phyloP scores from a whole-genome alignment of 371 early-diverging fungal genomes.

The Mucor racemosus region DNA sequence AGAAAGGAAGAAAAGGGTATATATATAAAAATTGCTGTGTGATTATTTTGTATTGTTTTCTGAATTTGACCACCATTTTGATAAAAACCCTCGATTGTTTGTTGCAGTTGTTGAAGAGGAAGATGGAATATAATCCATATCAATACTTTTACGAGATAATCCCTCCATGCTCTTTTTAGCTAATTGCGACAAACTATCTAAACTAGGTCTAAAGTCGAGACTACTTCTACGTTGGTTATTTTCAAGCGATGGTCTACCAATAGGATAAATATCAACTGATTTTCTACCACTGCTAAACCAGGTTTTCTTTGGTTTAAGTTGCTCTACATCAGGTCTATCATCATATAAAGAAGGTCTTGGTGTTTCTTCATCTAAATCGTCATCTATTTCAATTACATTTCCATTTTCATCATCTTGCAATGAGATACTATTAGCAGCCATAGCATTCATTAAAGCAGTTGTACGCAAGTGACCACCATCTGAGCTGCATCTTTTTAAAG shows the following conservation, averaged over 20 bases:
- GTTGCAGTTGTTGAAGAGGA: slow-evolving; percentile 3
- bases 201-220: slow-evolving; percentile 35
- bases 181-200: slow-evolving; percentile 33
- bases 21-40: not conserved
- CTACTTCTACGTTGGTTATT: slow-evolving; percentile 23
- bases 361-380: slow-evolving; percentile 1
- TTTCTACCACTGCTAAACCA: slow-evolving; percentile 20
- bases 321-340: slow-evolving; percentile 15
- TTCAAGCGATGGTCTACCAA: slow-evolving; percentile 22
- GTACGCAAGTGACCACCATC: slow-evolving; percentile 45
- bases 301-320: slow-evolving; percentile 10
- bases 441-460: slow-evolving; percentile 46
- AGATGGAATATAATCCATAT: slow-evolving; percentile 15
- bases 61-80: slow-evolving; percentile 33
- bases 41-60: slow-evolving; percentile 5
- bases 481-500: slow-evolving; percentile 48
- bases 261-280: slow-evolving; percentile 29
- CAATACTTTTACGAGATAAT: slow-evolving; percentile 30
- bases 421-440: slow-evolving; percentile 37
- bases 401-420: slow-evolving; percentile 15
- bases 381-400: slow-evolving; percentile 10
- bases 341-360: slow-evolving; percentile 12
- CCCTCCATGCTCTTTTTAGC: slow-evolving; percentile 37
- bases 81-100: slow-evolving; percentile 23
- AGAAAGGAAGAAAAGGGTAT: slow-evolving; percentile 1